Percentiles rank a stretch among this genome's conserved stretches.
Evolutionary conservation across 2,329 filamentous ascomycete species (phyloP).

Genomic region (Fusarium subtropicale): DNA sequence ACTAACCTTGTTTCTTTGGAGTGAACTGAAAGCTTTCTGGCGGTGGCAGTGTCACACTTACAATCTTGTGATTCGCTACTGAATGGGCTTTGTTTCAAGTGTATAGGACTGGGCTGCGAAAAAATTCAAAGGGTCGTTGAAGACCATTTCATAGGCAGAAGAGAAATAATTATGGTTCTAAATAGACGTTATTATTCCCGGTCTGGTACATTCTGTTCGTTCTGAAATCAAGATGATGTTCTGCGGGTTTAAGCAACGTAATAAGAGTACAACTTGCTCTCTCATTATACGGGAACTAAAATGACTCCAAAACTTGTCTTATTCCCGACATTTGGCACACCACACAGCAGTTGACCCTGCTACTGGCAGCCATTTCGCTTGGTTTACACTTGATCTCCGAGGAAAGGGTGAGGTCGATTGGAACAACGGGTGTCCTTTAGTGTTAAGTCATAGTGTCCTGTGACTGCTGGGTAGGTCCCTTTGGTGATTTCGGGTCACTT

Average conservation of each 20-base stretch:
- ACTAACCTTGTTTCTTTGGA: not conserved
- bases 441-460: too few relatives aligned
- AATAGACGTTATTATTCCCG: too few relatives aligned
- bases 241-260: not conserved
- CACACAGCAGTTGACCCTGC: too few relatives aligned
- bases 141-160: not conserved
- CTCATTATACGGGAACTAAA: not conserved
- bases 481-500: too few relatives aligned
- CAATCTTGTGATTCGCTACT: not conserved
- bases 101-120: not conserved
- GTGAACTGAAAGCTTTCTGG: not conserved
- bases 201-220: not conserved
- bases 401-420: too few relatives aligned
- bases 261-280: too few relatives aligned
- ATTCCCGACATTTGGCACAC: not conserved
- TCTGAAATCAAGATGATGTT: not conserved
- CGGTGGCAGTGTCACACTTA: not conserved
- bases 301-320: not conserved
- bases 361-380: too few relatives aligned
- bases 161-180: not conserved
- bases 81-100: not conserved
- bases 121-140: not conserved
- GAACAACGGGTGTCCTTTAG: too few relatives aligned
- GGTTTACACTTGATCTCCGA: too few relatives aligned
- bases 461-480: too few relatives aligned